Conservation (phyloP, 768 basidiomycete species). For the Lactarius indigo region DNA sequence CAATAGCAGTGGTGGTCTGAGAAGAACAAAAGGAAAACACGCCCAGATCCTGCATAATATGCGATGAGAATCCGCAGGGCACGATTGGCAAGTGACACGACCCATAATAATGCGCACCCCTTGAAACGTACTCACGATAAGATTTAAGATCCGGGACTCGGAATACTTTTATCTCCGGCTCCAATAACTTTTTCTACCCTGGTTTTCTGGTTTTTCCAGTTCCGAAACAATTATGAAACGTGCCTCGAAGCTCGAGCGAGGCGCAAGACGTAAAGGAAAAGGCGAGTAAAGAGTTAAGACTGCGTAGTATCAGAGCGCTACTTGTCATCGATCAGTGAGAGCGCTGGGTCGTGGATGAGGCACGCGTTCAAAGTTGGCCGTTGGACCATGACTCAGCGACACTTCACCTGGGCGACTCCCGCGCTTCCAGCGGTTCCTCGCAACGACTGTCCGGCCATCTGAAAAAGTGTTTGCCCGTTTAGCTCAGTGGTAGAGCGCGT, state of each 20-base stretch:
- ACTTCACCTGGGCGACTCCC: no score
- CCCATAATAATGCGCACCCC: background rate
- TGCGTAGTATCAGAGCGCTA: background rate
- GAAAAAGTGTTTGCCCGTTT: constrained; percentile 23
- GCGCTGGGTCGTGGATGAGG: background rate
- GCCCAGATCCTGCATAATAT: background rate
- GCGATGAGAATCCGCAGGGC: background rate
- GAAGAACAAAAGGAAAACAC: no score
- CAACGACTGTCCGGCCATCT: no score
- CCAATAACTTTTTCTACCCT: background rate
- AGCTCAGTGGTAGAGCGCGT: constrained; percentile 34
- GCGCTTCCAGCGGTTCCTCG: no score
- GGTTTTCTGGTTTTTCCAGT: no score
- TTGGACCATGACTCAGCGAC: no score
- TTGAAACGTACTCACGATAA: background rate
- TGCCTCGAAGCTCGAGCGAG: background rate
- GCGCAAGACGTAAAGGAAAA: background rate
- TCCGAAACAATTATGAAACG: no score
- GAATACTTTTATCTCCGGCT: background rate
- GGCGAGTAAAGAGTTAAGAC: background rate
- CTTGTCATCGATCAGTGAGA: background rate
- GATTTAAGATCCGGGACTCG: background rate
- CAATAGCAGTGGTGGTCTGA: background rate
- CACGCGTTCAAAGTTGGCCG: no score
- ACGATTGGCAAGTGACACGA: background rate